These are phyloP conservation scores for Hydnomerulius pinastri DNA, from an alignment of 768 basidiomycete genomes.

Conservation along the genomic window DNA sequence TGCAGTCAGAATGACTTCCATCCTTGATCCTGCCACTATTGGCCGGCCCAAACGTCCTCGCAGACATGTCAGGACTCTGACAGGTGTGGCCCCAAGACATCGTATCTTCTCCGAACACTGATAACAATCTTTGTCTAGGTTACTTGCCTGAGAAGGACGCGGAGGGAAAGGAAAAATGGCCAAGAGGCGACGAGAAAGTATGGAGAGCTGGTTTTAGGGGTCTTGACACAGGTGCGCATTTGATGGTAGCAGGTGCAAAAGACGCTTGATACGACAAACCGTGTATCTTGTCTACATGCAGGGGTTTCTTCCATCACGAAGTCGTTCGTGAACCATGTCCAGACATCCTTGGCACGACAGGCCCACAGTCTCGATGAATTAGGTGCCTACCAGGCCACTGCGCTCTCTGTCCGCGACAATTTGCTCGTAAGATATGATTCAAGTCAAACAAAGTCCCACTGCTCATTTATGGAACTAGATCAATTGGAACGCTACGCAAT, in stretches of 20 bases:
- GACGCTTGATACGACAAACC: conserved; percentile 1
- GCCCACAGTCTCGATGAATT: conserved; percentile 86
- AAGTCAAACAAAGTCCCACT: not conserved
- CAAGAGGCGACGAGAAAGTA: conserved; percentile 70
- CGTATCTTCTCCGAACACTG: not conserved
- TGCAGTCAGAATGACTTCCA: conserved; percentile 53
- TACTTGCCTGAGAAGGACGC: conserved; percentile 79
- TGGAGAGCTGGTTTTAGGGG: conserved; percentile 68
- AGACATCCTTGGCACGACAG: conserved; percentile 88
- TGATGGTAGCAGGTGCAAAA: not conserved
- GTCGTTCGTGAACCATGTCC: conserved; percentile 80
- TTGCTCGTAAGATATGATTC: conserved; percentile 58
- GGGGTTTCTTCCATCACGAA: conserved; percentile 65
- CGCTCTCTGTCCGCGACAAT: conserved; percentile 85
- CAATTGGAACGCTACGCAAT: conserved; percentile 86
- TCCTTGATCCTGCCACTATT: conserved; percentile 63
- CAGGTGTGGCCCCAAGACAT: conserved; percentile 41
- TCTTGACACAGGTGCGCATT: conserved; percentile 53
- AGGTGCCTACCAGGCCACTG: conserved; percentile 91
- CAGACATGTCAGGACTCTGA: conserved; percentile 69
- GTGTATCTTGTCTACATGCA: conserved; percentile 27
- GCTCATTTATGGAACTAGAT: conserved; percentile 40
- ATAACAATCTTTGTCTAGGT: conserved; percentile 44
- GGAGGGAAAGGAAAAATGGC: conserved; percentile 83
- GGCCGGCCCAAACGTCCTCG: conserved; percentile 56